Percentiles rank a stretch among this genome's conserved stretches.
Conservation (phyloP, 495 filamentous ascomycete genomes). For the Trypethelium eluteriae region DNA sequence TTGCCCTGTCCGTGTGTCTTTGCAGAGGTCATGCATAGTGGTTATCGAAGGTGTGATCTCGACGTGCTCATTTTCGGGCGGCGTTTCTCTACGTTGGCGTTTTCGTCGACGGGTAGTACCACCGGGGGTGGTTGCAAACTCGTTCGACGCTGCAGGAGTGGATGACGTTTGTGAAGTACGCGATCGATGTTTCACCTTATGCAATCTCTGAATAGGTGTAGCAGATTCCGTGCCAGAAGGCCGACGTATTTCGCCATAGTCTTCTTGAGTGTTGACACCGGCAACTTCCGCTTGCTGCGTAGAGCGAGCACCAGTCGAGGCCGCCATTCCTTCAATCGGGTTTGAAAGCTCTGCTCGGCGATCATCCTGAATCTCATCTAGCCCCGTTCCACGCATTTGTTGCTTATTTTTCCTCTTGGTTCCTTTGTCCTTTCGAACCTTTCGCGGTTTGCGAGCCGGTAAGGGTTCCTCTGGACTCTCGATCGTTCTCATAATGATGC, state of each 20-base stretch:
- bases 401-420: constrained; percentile 2
- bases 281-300: too few species aligned
- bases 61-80: constrained; percentile 2
- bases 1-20: constrained; percentile 11
- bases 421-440: constrained; percentile 6
- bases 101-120: neutral
- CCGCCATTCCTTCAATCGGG: too few species aligned
- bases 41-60: constrained; percentile 3
- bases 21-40: constrained; percentile 4
- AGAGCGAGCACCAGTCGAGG: too few species aligned
- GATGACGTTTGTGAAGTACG: neutral
- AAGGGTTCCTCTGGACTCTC: neutral
- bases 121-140: neutral
- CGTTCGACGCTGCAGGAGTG: neutral
- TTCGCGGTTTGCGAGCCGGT: neutral
- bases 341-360: neutral
- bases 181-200: neutral
- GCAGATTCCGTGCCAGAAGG: neutral
- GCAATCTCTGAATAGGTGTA: neutral
- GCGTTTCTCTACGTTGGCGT: neutral
- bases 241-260: neutral
- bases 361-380: neutral
- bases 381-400: neutral
- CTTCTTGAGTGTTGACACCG: too few species aligned
- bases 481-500: neutral